Evolutionary conservation across 225 moss, liverwort and hornwort genomes (phyloP), one percentile per base, ranked within the genome.

Genomic region (Pseudoscleropodium purum): DNA sequence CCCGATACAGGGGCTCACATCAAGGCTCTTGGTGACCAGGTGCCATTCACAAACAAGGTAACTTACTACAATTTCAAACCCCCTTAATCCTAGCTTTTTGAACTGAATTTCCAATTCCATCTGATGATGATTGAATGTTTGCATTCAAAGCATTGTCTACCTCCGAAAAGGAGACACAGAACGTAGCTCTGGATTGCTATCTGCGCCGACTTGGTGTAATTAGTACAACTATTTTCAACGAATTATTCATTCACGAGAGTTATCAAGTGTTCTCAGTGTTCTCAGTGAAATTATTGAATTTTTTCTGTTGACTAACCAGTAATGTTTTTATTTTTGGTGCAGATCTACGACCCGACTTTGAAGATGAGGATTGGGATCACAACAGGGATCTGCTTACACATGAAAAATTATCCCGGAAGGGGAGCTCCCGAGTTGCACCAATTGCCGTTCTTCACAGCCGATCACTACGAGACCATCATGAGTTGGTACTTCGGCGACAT

Each of bases 401-500:
- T 93, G 92, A 95, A 89, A 30, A 90, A 92, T 65, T 92, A 86
- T 27, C 94, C 94, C 15, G 94, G 93, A 51, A 72, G 87, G 9
- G 94, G 94, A 11, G 91, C 93, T 81, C 84, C 90, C 6, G 93
- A 92, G 51, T 80, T 93, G 72, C 93, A 88, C 13, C 52, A 91
- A 4, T 60, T 92, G 83, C 72, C 70, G 18, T 93, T 91, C 86
- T 95, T 95, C 90, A 90, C 91, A 5, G 61, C 94, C 2, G 93
- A 94, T 87, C 92, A 93, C 87, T 94, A 94, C 62, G 94, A 95
- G 91, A 93, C 94, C 39, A 91, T 93, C 84, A 93, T 92, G 92
- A 92, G 93, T 68, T 95, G 92, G 92, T 91, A 95, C 89, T 95
- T 95, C 82, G 94, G 94, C 56, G 94, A 95, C 91, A 82, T 95